Conservation (phyloP, 1,139 yeast genomes). For the Pichia cactophila region DNA sequence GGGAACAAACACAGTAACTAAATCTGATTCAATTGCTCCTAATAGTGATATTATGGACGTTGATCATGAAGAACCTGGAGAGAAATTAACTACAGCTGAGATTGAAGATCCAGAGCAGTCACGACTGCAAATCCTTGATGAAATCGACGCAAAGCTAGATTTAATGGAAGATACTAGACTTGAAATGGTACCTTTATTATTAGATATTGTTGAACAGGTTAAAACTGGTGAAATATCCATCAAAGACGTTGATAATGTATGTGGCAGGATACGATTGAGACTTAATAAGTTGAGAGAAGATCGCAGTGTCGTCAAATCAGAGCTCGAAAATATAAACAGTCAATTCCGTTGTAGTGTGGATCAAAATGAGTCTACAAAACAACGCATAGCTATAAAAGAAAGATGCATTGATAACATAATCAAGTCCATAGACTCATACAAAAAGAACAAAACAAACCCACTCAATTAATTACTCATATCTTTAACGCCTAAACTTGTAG, state of each 20-base stretch:
- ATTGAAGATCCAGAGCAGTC: neutral
- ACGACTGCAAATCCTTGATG: neutral
- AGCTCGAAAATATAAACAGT: neutral
- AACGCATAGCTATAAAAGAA: neutral
- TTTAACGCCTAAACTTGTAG: too few relatives aligned
- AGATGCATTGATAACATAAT: neutral
- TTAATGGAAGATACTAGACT: slow-evolving; percentile 17
- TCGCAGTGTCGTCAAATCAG: slow-evolving; percentile 1
- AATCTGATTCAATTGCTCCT: neutral
- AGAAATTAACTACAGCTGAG: neutral
- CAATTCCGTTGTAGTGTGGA: neutral
- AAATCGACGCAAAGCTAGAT: neutral
- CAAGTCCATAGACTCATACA: neutral
- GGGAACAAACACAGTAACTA: neutral
- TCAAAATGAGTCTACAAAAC: neutral
- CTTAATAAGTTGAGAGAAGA: slow-evolving; percentile 17
- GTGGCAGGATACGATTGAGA: slow-evolving; percentile 27
- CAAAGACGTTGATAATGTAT: slow-evolving; percentile 28
- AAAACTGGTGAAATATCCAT: slow-evolving; percentile 27
- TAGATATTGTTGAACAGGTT: slow-evolving; percentile 27
- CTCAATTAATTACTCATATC: too few relatives aligned
- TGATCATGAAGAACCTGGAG: neutral
- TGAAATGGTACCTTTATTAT: slow-evolving; percentile 26
- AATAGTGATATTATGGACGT: neutral
- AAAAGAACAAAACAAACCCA: too few relatives aligned